Base-by-base conservation (phyloP, 768 basidiomycete genomes). In the Mycena kentingensis region DNA sequence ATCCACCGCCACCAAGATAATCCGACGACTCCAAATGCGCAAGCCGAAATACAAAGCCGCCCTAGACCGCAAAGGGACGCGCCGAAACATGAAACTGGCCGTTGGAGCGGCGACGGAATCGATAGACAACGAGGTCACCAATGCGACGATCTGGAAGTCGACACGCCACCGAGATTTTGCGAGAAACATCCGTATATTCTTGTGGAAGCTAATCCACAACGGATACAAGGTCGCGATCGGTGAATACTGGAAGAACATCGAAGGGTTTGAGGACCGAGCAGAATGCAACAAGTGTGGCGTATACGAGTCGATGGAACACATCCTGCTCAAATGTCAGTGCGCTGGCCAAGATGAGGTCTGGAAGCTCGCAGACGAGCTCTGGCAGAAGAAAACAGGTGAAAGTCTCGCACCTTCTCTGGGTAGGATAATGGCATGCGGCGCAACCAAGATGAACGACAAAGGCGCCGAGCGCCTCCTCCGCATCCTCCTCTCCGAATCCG, bases 401-500 rank as follows among this genome's bases (percentile, higher is more conserved):
- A 54, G 51, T 48, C 37, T 34, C 0, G 26, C 48, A 1, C 35
- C 49, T 3, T 28, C 19, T 3, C 7, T 47, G 1, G 61, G 59
- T 4, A 25, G 19, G 0, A 55, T 63, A 13, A 38, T 58, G 19
- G 61, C 45, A 4, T 49, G 55, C 13, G 46, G 47, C 0, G 13
- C 52, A 1, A 36, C 28, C 13, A 24, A 45, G 7, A 13, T 46
- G 18, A 1, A 24, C 18, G 25, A 49, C n/a, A 3, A 15, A 15
- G 55, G 52, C 18, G 34, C 38, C 2, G 28, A 31, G 15, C 27
- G 61, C 16, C 48, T 62, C 4, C 52, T 43, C 29, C 42, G 48
- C 24, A 62, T 60, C 2, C 21, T 60, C 6, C 48, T 63, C 5
- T 55, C 62, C 35, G 60, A 63, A 46, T 49, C 60, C 0, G 61